phyloP scores from a whole-genome alignment of 805 yeast species.

The Blastobotrys muscicola region DNA sequence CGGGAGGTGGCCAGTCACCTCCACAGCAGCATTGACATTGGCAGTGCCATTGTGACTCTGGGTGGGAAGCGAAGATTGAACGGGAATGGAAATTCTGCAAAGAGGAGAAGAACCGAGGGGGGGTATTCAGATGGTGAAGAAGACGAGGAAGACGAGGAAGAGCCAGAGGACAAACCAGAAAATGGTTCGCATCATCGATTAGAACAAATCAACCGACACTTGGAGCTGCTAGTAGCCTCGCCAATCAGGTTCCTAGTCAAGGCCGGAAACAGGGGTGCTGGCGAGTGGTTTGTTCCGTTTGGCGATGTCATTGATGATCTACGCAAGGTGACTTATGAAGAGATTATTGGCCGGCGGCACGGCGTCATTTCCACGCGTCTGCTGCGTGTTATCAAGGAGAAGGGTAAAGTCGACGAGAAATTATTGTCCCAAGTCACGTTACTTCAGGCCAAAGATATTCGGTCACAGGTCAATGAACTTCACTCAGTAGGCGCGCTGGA shows the following conservation, averaged over 20 bases:
- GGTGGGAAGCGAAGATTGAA: constrained; percentile 5
- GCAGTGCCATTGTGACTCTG: constrained; percentile 10
- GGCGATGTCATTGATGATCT: constrained; percentile 21
- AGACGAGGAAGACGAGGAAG: constrained; percentile 20
- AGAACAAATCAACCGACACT: constrained; percentile 45
- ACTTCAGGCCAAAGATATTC: constrained; percentile 65
- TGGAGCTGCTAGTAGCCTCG: constrained; percentile 52
- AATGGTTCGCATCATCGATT: constrained; percentile 8
- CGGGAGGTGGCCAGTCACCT: constrained; percentile 24
- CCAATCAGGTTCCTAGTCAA: constrained; percentile 46
- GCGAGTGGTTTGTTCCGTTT: constrained; percentile 35
- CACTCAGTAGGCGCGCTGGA: constrained; percentile 66
- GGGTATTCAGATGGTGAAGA: constrained; percentile 23
- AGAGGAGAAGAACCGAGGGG: constrained; percentile 18
- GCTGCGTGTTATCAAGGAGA: constrained; percentile 62
- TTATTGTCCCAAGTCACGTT: constrained; percentile 64
- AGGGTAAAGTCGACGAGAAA: constrained; percentile 76
- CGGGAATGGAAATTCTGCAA: constrained; percentile 5
- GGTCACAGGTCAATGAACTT: constrained; percentile 59
- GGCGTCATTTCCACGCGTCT: constrained; percentile 56
- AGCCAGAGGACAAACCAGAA: constrained; percentile 27
- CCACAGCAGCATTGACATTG: constrained; percentile 14
- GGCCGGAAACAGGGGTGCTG: constrained; percentile 43
- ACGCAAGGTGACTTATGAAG: constrained; percentile 26
- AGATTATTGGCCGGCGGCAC: constrained; percentile 24